Conservation (phyloP, 768 basidiomycete species). For the Chalciporus sphaerocephalus region DNA sequence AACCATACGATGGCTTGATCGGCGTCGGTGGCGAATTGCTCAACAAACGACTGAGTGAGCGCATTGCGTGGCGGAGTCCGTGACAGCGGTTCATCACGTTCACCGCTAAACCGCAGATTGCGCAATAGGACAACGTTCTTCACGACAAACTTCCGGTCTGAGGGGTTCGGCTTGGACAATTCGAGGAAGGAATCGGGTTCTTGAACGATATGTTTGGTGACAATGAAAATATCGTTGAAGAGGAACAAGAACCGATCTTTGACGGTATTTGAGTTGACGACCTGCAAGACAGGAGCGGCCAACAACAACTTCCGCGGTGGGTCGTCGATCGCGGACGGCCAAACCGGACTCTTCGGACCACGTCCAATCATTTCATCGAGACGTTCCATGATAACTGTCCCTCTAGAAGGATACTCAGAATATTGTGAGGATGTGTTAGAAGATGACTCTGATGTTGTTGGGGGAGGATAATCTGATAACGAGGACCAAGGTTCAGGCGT, state of each 20-base stretch:
- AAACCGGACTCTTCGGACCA: conserved; percentile 53
- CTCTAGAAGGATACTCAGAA: conserved; percentile 46
- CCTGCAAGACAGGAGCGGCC: conserved; percentile 85
- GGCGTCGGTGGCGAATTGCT: conserved; percentile 78
- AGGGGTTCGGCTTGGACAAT: conserved; percentile 47
- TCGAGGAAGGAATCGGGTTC: conserved; percentile 64
- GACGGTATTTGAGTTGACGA: conserved; percentile 88
- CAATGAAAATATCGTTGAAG: conserved; percentile 92
- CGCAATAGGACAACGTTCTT: conserved; percentile 84
- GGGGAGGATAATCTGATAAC: conserved; percentile 63
- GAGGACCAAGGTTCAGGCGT: conserved; percentile 81
- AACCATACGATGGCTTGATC: conserved; percentile 71
- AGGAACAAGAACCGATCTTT: conserved; percentile 96
- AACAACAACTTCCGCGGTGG: conserved; percentile 84
- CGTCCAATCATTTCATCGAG: conserved; percentile 68
- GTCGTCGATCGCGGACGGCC: conserved; percentile 69
- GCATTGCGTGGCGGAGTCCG: conserved; percentile 54
- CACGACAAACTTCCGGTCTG: conserved; percentile 78
- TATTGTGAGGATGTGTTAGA: conserved; percentile 70
- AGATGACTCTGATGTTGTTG: conserved; percentile 70
- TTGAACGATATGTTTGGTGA: conserved; percentile 82
- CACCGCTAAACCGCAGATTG: conserved; percentile 63
- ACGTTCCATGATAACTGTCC: conserved; percentile 56
- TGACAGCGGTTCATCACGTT: conserved; percentile 56
- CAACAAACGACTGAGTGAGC: conserved; percentile 65